Evolutionary conservation across 371 early-diverging fungal genomes (phyloP).

Genomic region (Mucor piriformis): DNA sequence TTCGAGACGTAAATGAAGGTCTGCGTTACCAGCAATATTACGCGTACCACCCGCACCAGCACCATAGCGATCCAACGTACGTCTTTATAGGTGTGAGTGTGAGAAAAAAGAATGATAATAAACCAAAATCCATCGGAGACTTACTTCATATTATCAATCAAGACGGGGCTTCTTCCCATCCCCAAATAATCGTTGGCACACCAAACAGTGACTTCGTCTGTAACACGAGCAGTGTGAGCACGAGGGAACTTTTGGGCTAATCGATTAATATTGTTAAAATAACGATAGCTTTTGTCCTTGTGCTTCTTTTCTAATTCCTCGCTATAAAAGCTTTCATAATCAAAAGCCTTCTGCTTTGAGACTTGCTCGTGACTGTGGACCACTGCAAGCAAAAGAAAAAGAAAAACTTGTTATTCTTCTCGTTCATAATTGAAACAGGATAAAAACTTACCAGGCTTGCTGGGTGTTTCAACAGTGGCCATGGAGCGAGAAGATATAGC

Average conservation of each 20-base stretch:
- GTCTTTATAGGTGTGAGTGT: constrained; percentile 40
- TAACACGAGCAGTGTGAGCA: constrained; percentile 88
- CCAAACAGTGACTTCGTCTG: constrained; percentile 96
- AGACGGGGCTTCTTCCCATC: constrained; percentile 87
- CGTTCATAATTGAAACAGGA: no score
- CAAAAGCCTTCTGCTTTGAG: constrained; percentile 63
- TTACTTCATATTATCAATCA: constrained; percentile 90
- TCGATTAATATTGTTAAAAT: constrained; percentile 99
- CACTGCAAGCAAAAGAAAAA: neutral
- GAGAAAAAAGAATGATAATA: neutral
- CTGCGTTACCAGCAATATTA: constrained; percentile 98
- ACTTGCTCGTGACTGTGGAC: constrained; percentile 24
- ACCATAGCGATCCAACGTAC: constrained; percentile 91
- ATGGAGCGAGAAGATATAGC: constrained; percentile 70
- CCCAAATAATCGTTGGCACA: constrained; percentile 99
- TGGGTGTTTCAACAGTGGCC: constrained; percentile 38
- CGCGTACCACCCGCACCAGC: constrained; percentile 99
- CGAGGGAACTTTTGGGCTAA: constrained; percentile 89
- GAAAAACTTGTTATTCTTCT: constrained; percentile 4
- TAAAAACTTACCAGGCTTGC: constrained; percentile 48
- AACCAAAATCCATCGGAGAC: constrained; percentile 6
- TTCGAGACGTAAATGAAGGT: constrained; percentile 93
- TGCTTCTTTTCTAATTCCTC: constrained; percentile 92
- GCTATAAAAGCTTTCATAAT: constrained; percentile 88
- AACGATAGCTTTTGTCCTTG: constrained; percentile 95